Base-by-base conservation (phyloP, 2,329 filamentous ascomycete species). In the Pyricularia pennisetigena region DNA sequence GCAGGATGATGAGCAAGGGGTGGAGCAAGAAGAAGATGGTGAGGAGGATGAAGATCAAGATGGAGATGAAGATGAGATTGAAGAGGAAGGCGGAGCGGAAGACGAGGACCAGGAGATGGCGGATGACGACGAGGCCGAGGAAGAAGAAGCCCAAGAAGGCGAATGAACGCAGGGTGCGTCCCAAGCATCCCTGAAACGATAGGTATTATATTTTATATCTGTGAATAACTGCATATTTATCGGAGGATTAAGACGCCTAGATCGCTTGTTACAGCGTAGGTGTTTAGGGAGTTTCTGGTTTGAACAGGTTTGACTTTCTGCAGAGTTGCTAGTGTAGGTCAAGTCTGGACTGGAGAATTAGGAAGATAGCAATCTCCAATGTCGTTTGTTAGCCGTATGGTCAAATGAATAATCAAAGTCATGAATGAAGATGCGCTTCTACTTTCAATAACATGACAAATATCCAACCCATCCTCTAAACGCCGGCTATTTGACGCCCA, bases 61-160 rank as follows among this genome's bases (percentile, higher is more conserved):
- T 3, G 65, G 54, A 1, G 65, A 59, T 20, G 35, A 26, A 14
- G 65, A 59, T 7, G 66, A 54, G 28, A 57, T 29, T 24, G 30
- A 64, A 16, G 66, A 64, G 8, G 57, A 12, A 67, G 57, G 7
- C 2, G 68, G 30, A 0, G 70, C 69, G 5, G 71, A 67, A 2
- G 72, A 64, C 14, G 59, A 62, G 59, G 59, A 62, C 26, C 59
- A 62, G 4, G 59, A 62, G 24, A 62, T 62, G 76, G 76, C 70
- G 20, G 68, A 70, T 12, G 71, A 68, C 14, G 69, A 54, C 2
- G 69, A 69, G 9, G 32, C 14, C 14, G 70, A 65, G 4, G 70
- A 67, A 9, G 70, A 69, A 2, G 69, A 69, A 16, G 68, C 16
- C 9, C 74, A 74, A 4, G 75, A 75, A 3, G 75, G 68, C 16